These are phyloP conservation scores for Diaporthe helianthi DNA, from an alignment of 2,329 filamentous ascomycete genomes.

Conservation along the genomic window DNA sequence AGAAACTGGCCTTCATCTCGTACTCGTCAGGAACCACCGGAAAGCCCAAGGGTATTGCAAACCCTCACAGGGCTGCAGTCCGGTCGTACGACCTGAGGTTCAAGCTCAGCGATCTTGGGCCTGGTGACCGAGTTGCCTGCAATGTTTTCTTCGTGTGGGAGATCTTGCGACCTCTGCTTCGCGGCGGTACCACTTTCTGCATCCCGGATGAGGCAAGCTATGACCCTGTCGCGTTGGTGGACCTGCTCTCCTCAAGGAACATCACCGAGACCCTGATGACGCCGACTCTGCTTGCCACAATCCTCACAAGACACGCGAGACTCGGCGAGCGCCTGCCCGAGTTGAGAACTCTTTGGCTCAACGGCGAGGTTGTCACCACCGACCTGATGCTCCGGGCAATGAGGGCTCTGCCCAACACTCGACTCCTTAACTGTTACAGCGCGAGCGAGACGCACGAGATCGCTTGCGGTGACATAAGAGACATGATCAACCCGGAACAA, in stretches of 20 bases:
- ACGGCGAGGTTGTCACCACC: constrained; percentile 82
- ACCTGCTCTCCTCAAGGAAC: constrained; percentile 68
- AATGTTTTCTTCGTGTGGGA: constrained; percentile 92
- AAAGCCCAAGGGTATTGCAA: constrained; percentile 82
- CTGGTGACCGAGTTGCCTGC: constrained; percentile 81
- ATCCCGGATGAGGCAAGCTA: constrained; percentile 81
- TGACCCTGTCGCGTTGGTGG: constrained; percentile 76
- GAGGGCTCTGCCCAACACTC: constrained; percentile 70
- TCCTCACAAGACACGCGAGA: constrained; percentile 72
- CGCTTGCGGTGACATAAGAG: constrained; percentile 76
- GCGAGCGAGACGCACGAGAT: constrained; percentile 84
- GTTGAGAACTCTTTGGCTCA: constrained; percentile 74
- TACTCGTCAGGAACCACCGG: constrained; percentile 82
- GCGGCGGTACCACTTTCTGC: constrained; percentile 77
- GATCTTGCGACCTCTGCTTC: constrained; percentile 76
- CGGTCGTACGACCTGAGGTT: constrained; percentile 79
- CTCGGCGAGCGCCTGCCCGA: constrained; percentile 69
- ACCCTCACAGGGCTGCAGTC: constrained; percentile 77
- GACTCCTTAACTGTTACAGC: constrained; percentile 81
- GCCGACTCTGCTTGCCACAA: constrained; percentile 77
- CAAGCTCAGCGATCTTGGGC: constrained; percentile 69
- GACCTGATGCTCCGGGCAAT: constrained; percentile 75
- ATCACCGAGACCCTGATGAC: constrained; percentile 87
- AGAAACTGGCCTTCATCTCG: constrained; percentile 79
- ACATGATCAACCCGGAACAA: constrained; percentile 68